Percentiles rank a stretch among this genome's conserved stretches.
Evolutionary conservation across 495 filamentous ascomycete genomes (phyloP).

Genomic region (Pyrenopolyporus hunteri): DNA sequence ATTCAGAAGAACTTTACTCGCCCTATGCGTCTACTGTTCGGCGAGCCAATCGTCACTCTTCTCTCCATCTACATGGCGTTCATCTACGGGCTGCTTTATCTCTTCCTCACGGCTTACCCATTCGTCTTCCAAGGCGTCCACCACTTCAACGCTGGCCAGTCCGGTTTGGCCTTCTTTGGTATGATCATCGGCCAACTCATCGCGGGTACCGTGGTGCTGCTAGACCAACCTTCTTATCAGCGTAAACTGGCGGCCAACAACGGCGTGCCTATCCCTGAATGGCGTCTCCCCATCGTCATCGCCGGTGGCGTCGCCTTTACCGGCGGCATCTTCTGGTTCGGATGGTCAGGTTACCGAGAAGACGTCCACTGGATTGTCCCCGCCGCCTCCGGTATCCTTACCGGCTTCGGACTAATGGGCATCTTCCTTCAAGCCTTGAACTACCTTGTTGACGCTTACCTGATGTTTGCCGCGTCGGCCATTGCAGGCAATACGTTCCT

Average conservation of each 20-base stretch:
- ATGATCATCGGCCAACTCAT: constrained; percentile 76
- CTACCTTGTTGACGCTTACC: constrained; percentile 86
- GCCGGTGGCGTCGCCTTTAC: constrained; percentile 76
- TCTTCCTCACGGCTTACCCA: constrained; percentile 81
- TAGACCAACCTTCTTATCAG: constrained; percentile 70
- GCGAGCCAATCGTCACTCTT: constrained; percentile 78
- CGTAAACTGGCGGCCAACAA: constrained; percentile 75
- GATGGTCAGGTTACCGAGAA: constrained; percentile 71
- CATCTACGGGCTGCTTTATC: constrained; percentile 81
- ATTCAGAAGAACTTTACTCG: constrained; percentile 83
- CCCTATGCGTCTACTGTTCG: constrained; percentile 77
- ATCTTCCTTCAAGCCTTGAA: constrained; percentile 88
- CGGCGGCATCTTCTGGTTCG: constrained; percentile 84
- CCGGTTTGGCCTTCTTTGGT: constrained; percentile 81
- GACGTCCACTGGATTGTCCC: constrained; percentile 84
- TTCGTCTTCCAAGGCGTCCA: constrained; percentile 79
- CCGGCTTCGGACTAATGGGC: constrained; percentile 67
- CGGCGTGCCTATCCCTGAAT: constrained; percentile 79
- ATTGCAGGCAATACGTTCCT: constrained; percentile 91
- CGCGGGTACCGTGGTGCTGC: constrained; percentile 68
- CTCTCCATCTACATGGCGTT: constrained; percentile 83
- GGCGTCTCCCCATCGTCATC: constrained; percentile 82
- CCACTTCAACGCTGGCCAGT: constrained; percentile 67
- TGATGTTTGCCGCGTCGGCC: constrained; percentile 87
- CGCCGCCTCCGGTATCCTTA: constrained; percentile 68